These are phyloP conservation scores for Nothophoma quercina DNA, from an alignment of 2,329 filamentous ascomycete genomes.

Conservation along the genomic window DNA sequence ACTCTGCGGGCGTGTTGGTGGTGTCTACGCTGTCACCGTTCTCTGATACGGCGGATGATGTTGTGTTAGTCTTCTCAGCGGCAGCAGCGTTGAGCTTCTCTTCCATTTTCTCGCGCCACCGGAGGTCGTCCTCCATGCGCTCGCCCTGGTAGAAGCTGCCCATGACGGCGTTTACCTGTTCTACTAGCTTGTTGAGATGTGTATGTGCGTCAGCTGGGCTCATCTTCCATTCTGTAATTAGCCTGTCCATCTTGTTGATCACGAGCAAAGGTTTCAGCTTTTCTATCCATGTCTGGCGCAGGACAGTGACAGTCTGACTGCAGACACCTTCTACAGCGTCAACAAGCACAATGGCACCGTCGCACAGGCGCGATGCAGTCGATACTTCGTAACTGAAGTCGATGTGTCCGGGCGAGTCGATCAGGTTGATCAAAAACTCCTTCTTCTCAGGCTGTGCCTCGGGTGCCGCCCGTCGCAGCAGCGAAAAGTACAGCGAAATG, in stretches of 20 bases:
- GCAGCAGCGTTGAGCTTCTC: conserved; percentile 78
- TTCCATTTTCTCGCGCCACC: conserved; percentile 94
- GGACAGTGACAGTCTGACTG: conserved; percentile 96
- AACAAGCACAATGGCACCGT: conserved; percentile 91
- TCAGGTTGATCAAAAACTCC: conserved; percentile 95
- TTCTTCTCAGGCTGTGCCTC: conserved; percentile 75
- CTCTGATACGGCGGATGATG: conserved; percentile 54
- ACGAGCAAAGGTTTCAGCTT: conserved; percentile 93
- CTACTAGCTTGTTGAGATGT: conserved; percentile 86
- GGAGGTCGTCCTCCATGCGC: conserved; percentile 96
- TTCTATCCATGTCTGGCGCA: conserved; percentile 94
- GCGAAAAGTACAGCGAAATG: conserved; percentile 94
- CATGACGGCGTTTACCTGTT: conserved; percentile 96
- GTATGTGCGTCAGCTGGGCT: conserved; percentile 87
- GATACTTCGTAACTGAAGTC: conserved; percentile 99
- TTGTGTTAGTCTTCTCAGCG: conserved; percentile 66
- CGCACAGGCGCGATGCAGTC: conserved; percentile 90
- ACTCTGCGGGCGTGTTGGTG: conserved; percentile 64
- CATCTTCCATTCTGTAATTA: conserved; percentile 95
- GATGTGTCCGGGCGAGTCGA: conserved; percentile 97
- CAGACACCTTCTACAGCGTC: conserved; percentile 98
- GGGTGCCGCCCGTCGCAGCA: conserved; percentile 76
- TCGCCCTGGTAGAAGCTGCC: conserved; percentile 98
- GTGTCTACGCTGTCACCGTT: conserved; percentile 63
- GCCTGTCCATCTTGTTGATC: conserved; percentile 97